Base-by-base conservation (phyloP, 1,284 basidiomycete genomes). In the Schizopora paradoxa region DNA sequence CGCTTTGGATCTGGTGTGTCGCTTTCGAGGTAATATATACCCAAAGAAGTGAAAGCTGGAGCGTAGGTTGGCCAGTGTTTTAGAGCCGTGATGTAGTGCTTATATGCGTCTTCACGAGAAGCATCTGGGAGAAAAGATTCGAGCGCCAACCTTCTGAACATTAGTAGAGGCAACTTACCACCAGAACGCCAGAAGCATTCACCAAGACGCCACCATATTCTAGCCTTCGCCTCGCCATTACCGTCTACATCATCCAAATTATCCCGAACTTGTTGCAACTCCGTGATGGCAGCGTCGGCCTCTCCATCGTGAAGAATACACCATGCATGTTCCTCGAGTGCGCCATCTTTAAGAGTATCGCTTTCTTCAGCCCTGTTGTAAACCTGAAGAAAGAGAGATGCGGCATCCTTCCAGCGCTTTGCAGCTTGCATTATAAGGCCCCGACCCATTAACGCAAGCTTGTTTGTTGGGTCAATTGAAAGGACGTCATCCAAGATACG, bases 21-120 rank as follows among this genome's bases (percentile, higher is more conserved):
- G 43, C 72, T 73, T 43, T 91, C 84, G 14, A 77, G 67, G 62
- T 99, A 99, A 66, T 93, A 95, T 40, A 91, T 71, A 6, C 96
- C 96, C 6, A 99, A 77, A 0, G 92, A 89, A 0, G 95, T 96
- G 64, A 94, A 99, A 0, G 94, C 81, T 0, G 96, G 85, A 0
- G 95, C 93, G 61, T 84, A 97, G 2, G 78, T 73, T 0, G 86
- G 66, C 45, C 78, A 77, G 22, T 76, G 80, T 61, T 93, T 91
- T 14, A 98, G 74, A 0, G 94, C 77, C 0, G 74, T 72, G 58
- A 98, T 90, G 66, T 91, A 98, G 59, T 78, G 75, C 22, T 79
- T 77, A 63, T 89, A 93, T 0, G 88, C 82, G 51, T 82, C 75
- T 50, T 83, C 74, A 5, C 72, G 70, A 16, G 64, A 62, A 5